Evolutionary conservation across 495 filamentous ascomycete genomes (phyloP).

Genomic region (Penicillium canescens): DNA sequence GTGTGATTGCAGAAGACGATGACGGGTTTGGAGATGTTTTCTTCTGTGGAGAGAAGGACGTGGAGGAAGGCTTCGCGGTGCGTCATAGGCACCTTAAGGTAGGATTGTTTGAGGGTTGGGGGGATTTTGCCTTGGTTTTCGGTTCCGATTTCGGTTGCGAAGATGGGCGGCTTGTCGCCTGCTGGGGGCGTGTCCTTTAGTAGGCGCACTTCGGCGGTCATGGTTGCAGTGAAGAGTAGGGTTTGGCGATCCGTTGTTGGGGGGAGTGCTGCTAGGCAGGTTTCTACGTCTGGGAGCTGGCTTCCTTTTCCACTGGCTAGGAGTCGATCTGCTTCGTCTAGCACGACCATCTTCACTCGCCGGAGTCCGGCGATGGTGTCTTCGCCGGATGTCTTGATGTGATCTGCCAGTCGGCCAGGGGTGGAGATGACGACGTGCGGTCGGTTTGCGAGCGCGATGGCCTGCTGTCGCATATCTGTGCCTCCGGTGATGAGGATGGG

Average conservation of each 20-base stretch:
- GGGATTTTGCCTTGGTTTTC: slow-evolving; percentile 68
- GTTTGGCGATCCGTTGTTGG: slow-evolving; percentile 75
- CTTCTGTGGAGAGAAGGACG: slow-evolving; percentile 77
- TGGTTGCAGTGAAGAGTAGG: slow-evolving; percentile 93
- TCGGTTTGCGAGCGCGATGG: slow-evolving; percentile 72
- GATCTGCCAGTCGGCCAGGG: slow-evolving; percentile 90
- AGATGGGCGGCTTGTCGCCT: slow-evolving; percentile 69
- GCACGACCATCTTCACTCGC: slow-evolving; percentile 78
- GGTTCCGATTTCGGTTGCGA: slow-evolving; percentile 84
- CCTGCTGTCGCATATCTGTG: slow-evolving; percentile 88
- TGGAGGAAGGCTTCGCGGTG: slow-evolving; percentile 94
- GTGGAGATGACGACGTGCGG: slow-evolving; percentile 95
- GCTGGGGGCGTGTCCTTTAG: slow-evolving; percentile 73
- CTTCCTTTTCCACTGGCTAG: slow-evolving; percentile 73
- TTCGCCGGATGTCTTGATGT: slow-evolving; percentile 83
- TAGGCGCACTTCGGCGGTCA: slow-evolving; percentile 88
- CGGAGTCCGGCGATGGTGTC: slow-evolving; percentile 83
- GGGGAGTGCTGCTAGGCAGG: slow-evolving; percentile 78
- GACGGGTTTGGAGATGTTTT: slow-evolving; percentile 68
- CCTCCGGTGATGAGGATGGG: slow-evolving; percentile 85
- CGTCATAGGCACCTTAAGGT: slow-evolving; percentile 82
- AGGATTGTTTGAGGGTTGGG: slow-evolving; percentile 76
- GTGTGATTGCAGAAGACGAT: slow-evolving; percentile 98
- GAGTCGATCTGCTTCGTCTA: slow-evolving; percentile 95
- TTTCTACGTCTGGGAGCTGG: slow-evolving; percentile 92